Evolutionary conservation across 495 filamentous ascomycete species (phyloP).

Genomic region (Chaetomidium leptoderma): DNA sequence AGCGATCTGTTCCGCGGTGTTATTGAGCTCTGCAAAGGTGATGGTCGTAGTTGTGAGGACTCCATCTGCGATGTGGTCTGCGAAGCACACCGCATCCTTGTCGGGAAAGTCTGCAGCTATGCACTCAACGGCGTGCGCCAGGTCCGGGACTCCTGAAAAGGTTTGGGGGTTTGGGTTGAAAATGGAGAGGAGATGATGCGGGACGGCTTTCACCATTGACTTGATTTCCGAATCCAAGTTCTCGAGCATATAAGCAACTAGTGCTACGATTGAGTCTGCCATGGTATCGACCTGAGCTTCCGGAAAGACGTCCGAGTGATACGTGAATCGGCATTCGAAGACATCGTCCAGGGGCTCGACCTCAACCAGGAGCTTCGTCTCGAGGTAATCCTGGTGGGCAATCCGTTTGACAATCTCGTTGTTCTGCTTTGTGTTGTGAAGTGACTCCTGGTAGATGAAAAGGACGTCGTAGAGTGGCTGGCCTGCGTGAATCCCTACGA

Average conservation of each 20-base stretch:
- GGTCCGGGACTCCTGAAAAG: constrained; percentile 27
- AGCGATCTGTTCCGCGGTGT: constrained; percentile 60
- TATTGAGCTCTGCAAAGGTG: constrained; percentile 60
- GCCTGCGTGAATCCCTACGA: constrained; percentile 44
- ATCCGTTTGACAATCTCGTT: constrained; percentile 39
- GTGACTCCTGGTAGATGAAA: constrained; percentile 72
- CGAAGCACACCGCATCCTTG: constrained; percentile 58
- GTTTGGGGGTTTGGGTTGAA: constrained; percentile 24
- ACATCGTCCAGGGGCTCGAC: constrained; percentile 55
- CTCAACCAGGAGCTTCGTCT: constrained; percentile 69
- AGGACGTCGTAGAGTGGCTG: constrained; percentile 62
- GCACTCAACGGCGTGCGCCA: constrained; percentile 53
- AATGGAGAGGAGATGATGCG: constrained; percentile 48
- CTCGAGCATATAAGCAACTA: constrained; percentile 39
- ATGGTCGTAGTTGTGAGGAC: constrained; percentile 37
- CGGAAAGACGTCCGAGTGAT: constrained; percentile 35
- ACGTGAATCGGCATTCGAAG: constrained; percentile 55
- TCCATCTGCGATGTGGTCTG: constrained; percentile 37
- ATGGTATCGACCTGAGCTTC: constrained; percentile 48
- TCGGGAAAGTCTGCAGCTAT: constrained; percentile 46
- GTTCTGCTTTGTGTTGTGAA: constrained; percentile 32
- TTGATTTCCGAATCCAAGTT: constrained; percentile 34
- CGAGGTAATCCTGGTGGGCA: constrained; percentile 59
- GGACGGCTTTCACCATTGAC: constrained; percentile 32
- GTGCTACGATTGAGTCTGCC: constrained; percentile 33